phyloP scores from a whole-genome alignment of 164 flowering plant species.

The Aristolochia californica region DNA sequence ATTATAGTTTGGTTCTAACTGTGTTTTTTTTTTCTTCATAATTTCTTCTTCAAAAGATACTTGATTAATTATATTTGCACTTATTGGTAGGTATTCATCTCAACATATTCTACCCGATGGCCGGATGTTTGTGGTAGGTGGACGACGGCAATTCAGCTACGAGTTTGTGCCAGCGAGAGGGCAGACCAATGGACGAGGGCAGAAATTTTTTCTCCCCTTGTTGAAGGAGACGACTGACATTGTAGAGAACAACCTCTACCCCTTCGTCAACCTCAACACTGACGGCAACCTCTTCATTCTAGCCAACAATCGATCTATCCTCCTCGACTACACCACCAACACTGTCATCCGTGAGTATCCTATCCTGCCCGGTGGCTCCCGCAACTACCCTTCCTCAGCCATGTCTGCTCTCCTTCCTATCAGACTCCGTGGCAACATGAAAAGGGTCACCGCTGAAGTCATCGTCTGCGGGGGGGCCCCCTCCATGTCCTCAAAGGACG shows the following conservation, averaged over 20 bases:
- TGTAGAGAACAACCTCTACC: constrained; percentile 79
- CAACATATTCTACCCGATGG: constrained; percentile 55
- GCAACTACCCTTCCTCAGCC: constrained; percentile 75
- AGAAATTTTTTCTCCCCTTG: constrained; percentile 22
- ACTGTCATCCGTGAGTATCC: constrained; percentile 41
- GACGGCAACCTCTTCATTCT: constrained; percentile 80
- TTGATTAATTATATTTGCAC: too few relatives aligned
- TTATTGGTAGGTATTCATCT: constrained; percentile 54
- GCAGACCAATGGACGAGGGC: constrained; percentile 4
- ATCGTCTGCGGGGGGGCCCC: constrained; percentile 63
- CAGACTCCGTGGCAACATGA: constrained; percentile 9
- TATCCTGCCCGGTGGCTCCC: constrained; percentile 46
- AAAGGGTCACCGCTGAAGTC: constrained; percentile 31
- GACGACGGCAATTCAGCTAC: constrained; percentile 44
- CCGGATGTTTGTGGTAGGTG: constrained; percentile 49
- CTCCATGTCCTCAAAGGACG: constrained; percentile 12
- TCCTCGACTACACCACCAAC: constrained; percentile 32
- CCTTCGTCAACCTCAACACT: constrained; percentile 59
- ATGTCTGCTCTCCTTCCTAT: constrained; percentile 73
- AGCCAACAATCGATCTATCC: constrained; percentile 66
- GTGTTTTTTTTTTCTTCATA: too few relatives aligned
- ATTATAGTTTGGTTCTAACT: neutral
- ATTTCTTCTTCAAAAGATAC: too few relatives aligned
- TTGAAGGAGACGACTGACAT: constrained; percentile 39
- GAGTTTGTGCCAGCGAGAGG: constrained; percentile 54